Evolutionary conservation across 2,329 filamentous ascomycete species (phyloP).

Genomic region (Acephala macrosclerotiorum): DNA sequence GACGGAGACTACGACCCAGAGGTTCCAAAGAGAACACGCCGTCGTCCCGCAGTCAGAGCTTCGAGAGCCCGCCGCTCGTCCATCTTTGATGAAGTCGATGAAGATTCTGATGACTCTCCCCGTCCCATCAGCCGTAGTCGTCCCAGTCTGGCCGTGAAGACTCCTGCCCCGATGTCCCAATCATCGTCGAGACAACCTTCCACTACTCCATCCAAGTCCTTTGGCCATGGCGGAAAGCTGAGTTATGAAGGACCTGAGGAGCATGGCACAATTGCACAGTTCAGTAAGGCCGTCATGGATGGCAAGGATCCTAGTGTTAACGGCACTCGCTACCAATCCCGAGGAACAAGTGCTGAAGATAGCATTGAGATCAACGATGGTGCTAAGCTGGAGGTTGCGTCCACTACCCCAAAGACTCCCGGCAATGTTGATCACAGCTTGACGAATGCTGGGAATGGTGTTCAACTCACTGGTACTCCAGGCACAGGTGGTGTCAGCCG

Average conservation of each 20-base stretch:
- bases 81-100: no score
- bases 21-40: constrained; percentile 6
- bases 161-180: no score
- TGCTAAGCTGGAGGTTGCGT: neutral
- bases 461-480: neutral
- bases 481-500: neutral
- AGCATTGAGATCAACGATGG: no score
- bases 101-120: no score
- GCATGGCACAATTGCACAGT: constrained; percentile 3
- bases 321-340: neutral
- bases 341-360: neutral
- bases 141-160: no score
- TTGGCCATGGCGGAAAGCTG: neutral
- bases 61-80: no score
- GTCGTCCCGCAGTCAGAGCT: no score
- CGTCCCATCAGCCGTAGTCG: no score
- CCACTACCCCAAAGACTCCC: neutral
- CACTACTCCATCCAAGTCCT: no score
- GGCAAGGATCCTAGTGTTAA: constrained; percentile 9
- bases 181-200: no score
- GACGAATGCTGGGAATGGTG: neutral
- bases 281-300: constrained; percentile 3
- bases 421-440: neutral
- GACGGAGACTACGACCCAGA: constrained; percentile 19
- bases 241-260: constrained; percentile 4